Evolutionary conservation across 169 alveolate species (phyloP), one percentile per base, ranked within the genome.

Genomic region (Plasmodium blacklocki): DNA sequence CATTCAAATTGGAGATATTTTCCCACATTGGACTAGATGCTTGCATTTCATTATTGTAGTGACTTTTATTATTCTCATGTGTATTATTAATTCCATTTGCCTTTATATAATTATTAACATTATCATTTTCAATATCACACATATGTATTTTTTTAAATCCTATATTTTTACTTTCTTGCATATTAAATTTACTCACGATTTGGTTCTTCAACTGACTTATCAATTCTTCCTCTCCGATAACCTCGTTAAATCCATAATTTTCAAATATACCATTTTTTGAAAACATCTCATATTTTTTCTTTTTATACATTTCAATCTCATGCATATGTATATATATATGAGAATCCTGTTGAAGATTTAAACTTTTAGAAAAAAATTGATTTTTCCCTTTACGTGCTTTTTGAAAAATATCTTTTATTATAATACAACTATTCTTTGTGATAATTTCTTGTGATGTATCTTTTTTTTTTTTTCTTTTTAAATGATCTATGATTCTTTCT

Each of bases 291-390:
- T 23, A 43, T 6, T 26, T 52, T 59, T 78, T 70, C 45, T 70
- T 56, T n/a, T 54, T 78, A 56, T 66, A 78, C 47, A 78, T 29
- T 45, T 78, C 89, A 78, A 78, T 23, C n/a, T 78, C 89, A 23
- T 78, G 71, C 12, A 47, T 26, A 12, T 70, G 89, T 23, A 78
- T 49, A 21, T 26, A 67, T 15, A 71, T 21, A 18, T 67, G 89
- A 14, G 80, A 78, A 11, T 78, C 80, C 14, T 45, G 50, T 60
- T 78, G 80, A 15, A 78, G 43, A 54, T 52, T 78, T 19, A 78
- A 49, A 9, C 64, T 67, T 67, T 78, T 66, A 14, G 63, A 58
- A 71, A 78, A 78, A 68, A 64, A 76, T 56, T 76, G 52, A 1
- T 43, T 49, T 39, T 74, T 66, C 8, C 50, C 26, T 12, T 73